A percentile compares a stretch with the other conserved stretches of the same genome.
Conservation (phyloP, 352 stramenopile genomes). For the Elongisporangium prolatum region DNA sequence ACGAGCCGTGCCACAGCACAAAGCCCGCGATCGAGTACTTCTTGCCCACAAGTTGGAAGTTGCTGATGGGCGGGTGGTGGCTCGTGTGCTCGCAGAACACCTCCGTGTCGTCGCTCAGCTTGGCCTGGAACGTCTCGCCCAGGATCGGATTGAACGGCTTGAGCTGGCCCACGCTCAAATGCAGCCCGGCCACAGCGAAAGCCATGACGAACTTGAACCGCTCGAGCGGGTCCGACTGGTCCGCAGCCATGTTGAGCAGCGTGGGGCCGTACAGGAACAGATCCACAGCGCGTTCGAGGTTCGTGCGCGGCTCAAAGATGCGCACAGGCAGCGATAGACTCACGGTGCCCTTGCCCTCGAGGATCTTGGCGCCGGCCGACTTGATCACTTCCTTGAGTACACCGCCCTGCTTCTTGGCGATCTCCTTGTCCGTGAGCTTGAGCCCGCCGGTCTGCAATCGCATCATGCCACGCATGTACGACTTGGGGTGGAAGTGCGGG, state of each 20-base stretch:
- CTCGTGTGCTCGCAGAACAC: conserved; percentile 83
- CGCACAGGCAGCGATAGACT: conserved; percentile 82
- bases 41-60: conserved; percentile 70
- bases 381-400: conserved; percentile 87
- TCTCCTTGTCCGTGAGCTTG: conserved; percentile 82
- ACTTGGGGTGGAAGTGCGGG: conserved; percentile 55
- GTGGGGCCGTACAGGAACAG: conserved; percentile 79
- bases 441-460: conserved; percentile 63
- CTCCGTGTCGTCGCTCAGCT: conserved; percentile 72
- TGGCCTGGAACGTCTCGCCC: conserved; percentile 73
- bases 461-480: conserved; percentile 81
- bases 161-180: conserved; percentile 75
- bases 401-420: conserved; percentile 81
- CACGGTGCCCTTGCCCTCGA: conserved; percentile 67
- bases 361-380: conserved; percentile 56
- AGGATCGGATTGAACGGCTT: conserved; percentile 87
- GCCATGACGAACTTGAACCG: conserved; percentile 80
- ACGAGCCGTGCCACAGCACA: conserved; percentile 66
- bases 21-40: conserved; percentile 73
- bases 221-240: conserved; percentile 59
- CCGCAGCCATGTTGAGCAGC: conserved; percentile 58
- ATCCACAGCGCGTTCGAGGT: conserved; percentile 74
- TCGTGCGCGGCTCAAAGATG: conserved; percentile 83
- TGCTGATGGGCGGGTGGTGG: conserved; percentile 83
- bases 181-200: conserved; percentile 71